Base-by-base conservation (phyloP, 2,329 filamentous ascomycete species). In the Fusarium buharicum region DNA sequence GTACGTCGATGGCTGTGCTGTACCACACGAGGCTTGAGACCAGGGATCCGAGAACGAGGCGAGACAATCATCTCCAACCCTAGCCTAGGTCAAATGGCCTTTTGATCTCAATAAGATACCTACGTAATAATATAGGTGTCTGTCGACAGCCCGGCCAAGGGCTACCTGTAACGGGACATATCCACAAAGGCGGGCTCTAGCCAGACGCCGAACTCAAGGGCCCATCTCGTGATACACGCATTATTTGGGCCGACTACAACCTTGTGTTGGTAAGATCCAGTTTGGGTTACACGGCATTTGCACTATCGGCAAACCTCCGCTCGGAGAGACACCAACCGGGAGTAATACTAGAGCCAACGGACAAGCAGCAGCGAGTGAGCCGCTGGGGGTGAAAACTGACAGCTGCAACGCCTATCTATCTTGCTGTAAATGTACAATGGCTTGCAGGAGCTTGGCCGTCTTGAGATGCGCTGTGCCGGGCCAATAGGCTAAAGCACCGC, bases 241-340 rank as follows among this genome's bases (percentile, higher is more conserved):
- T 27, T 6, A 5, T 27, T 37, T 20, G 3, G n/a, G 41, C 18
- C 48, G 16, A 13, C n/a, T 41, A 27, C 43, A 34, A 39, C 31
- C 16, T 13, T 47, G 41, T n/a, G 27, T 37, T 37, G 17, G 36
- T 20, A 11, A 11, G 10, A 14, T 40, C 34, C 41, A 39, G 55
- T 16, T 46, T 43, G 22, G 33, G 60, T 51, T 48, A 51, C 55
- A 61, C 45, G 28, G 16, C 48, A 64, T n/a, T n/a, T n/a, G n/a
- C n/a, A n/a, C n/a, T n/a, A n/a, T 40, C 39, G 24, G 16, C 45
- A 64, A 60, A 59, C 48, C 38, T 20, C 55, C 55, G 56, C 38
- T 37, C 17, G 41, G 40, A 14, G 30, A 27, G 40, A 18, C 30
- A 24, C 27, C 18, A 34, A 18, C 12, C 33, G 22, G 18, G 17